A percentile compares a stretch with the other conserved stretches of the same genome.
Evolutionary conservation across 192 early-diverging fungal genomes (phyloP).

Genomic region (Gonapodya sp.): DNA sequence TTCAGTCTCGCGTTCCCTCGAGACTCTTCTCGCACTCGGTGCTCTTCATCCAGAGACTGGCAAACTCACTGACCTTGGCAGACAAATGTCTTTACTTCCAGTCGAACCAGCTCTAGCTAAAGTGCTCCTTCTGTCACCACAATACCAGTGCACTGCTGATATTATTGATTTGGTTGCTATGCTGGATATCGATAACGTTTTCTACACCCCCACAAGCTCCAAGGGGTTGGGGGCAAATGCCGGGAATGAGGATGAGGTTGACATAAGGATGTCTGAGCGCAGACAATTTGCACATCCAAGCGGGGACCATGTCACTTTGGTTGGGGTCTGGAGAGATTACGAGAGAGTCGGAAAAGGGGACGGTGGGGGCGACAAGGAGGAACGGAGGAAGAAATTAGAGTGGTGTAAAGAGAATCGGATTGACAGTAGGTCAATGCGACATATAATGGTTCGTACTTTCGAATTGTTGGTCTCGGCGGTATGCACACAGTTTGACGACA

Average conservation of each 20-base stretch:
- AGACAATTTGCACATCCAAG: constrained; percentile 71
- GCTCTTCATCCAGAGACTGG: constrained; percentile 81
- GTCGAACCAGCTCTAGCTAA: constrained; percentile 83
- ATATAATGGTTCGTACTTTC: neutral
- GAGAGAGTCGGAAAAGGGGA: constrained; percentile 62
- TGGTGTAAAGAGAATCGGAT: neutral
- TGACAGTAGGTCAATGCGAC: neutral
- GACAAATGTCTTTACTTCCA: constrained; percentile 75
- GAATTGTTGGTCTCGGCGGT: neutral
- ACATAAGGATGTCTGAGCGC: constrained; percentile 20
- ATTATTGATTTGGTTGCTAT: constrained; percentile 80
- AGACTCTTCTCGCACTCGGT: constrained; percentile 78
- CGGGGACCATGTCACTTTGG: constrained; percentile 87
- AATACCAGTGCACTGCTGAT: constrained; percentile 69
- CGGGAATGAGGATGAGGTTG: neutral
- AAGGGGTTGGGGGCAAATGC: constrained; percentile 75
- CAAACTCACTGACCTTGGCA: constrained; percentile 62
- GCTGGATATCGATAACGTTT: constrained; percentile 85
- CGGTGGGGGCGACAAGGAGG: constrained; percentile 7
- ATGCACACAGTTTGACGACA: neutral
- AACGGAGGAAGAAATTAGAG: neutral
- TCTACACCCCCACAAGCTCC: constrained; percentile 72
- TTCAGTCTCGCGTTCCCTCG: constrained; percentile 69
- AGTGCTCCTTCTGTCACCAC: constrained; percentile 50
- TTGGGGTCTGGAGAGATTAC: constrained; percentile 76